Conservation (phyloP, 257 asterid species). For the Ophiorrhiza pumila region DNA sequence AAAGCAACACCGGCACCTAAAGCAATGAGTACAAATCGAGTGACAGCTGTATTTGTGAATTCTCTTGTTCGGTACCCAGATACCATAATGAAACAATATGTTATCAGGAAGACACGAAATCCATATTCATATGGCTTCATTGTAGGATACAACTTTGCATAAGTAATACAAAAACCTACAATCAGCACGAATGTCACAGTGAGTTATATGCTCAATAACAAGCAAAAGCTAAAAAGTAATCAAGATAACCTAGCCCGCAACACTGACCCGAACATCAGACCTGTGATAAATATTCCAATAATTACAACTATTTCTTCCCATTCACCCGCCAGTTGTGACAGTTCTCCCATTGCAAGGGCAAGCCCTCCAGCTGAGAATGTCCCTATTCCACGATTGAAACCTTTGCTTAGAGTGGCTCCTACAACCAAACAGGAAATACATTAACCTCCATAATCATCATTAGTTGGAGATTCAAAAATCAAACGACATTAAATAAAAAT, state of each 20-base stretch:
- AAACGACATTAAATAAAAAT: neutral
- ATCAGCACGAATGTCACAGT: neutral
- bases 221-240: neutral
- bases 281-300: slow-evolving; percentile 38
- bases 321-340: slow-evolving; percentile 52
- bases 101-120: slow-evolving; percentile 66
- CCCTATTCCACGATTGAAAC: slow-evolving; percentile 86
- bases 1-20: slow-evolving; percentile 64
- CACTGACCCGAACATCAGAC: slow-evolving; percentile 32
- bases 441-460: neutral
- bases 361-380: slow-evolving; percentile 88
- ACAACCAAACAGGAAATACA: slow-evolving; percentile 11
- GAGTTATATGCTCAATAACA: slow-evolving; percentile 7
- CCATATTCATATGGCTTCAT: slow-evolving; percentile 83
- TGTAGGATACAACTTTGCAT: slow-evolving; percentile 61
- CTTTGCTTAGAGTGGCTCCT: slow-evolving; percentile 92
- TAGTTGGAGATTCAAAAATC: neutral
- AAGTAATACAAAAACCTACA: slow-evolving; percentile 51
- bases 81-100: slow-evolving; percentile 69
- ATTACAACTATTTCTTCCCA: slow-evolving; percentile 34
- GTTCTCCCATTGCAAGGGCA: slow-evolving; percentile 67
- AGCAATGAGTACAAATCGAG: slow-evolving; percentile 61
- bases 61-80: slow-evolving; percentile 66
- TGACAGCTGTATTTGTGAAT: slow-evolving; percentile 50
- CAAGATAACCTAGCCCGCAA: neutral